These are phyloP conservation scores for Erysimum cheiri DNA, from an alignment of 441 rosid species.

Conservation along the genomic window DNA sequence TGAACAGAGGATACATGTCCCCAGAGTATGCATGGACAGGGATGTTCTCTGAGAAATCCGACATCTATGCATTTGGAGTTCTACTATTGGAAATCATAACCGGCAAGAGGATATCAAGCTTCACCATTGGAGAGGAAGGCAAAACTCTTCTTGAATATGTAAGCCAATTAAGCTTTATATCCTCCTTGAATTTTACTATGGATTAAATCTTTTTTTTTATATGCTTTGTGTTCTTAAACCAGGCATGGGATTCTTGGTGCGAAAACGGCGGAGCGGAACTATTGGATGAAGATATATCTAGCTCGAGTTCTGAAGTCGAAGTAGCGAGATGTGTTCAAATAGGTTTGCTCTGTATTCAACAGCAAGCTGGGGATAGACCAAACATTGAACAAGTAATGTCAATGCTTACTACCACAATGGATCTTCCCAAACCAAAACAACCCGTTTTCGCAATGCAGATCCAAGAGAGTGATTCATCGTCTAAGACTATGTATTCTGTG, in stretches of 20 bases:
- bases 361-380: slow-evolving; percentile 53
- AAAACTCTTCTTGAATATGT: slow-evolving; percentile 58
- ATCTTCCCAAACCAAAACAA: slow-evolving; percentile 32
- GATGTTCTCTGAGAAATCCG: slow-evolving; percentile 55
- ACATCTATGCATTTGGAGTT: slow-evolving; percentile 61
- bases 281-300: slow-evolving; percentile 39
- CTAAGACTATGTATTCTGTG: slow-evolving; percentile 14
- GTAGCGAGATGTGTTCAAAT: slow-evolving; percentile 49
- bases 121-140: slow-evolving; percentile 40
- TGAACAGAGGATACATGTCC: slow-evolving; percentile 23
- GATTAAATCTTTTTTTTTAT: not conserved
- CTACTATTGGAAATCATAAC: slow-evolving; percentile 57
- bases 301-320: slow-evolving; percentile 26
- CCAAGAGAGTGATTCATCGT: slow-evolving; percentile 39
- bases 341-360: slow-evolving; percentile 53
- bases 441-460: slow-evolving; percentile 38
- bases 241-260: slow-evolving; percentile 56
- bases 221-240: too few relatives aligned
- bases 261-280: slow-evolving; percentile 41
- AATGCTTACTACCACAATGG: slow-evolving; percentile 49
- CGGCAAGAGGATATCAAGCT: slow-evolving; percentile 33
- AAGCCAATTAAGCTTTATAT: slow-evolving; percentile 5
- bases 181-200: not conserved
- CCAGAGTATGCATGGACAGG: slow-evolving; percentile 30
- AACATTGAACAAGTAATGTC: slow-evolving; percentile 39